These are phyloP conservation scores for Otatea glauca DNA, from an alignment of 176 grass and related monocot genomes.

Conservation along the genomic window DNA sequence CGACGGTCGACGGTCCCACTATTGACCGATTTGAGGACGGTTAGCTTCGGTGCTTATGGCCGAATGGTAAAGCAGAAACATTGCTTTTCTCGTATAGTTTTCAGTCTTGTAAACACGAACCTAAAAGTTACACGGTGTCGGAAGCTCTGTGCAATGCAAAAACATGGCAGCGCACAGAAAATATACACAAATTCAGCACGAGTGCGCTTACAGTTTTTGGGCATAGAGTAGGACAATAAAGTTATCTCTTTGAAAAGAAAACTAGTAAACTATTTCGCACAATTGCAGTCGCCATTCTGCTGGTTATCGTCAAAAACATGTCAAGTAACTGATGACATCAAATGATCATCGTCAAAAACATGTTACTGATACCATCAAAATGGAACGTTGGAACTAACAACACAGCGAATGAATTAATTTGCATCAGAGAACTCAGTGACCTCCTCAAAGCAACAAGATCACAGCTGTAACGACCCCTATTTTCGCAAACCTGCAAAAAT, in stretches of 20 bases:
- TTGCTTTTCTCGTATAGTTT: neutral
- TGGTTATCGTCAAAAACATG: neutral
- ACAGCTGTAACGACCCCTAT: no score
- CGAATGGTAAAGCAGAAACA: neutral
- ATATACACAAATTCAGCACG: no score
- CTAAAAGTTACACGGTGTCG: neutral
- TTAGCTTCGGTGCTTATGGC: neutral
- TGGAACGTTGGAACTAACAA: neutral
- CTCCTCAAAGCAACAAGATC: no score
- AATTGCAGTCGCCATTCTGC: neutral
- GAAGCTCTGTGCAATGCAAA: no score
- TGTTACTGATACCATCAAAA: no score
- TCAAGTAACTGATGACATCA: no score
- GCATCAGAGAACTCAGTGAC: no score
- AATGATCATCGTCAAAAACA: no score
- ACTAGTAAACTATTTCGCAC: neutral
- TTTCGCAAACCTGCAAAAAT: no score
- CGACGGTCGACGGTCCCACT: neutral
- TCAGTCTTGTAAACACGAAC: neutral
- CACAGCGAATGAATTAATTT: no score
- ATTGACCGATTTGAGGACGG: neutral
- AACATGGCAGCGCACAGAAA: no score
- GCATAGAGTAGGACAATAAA: neutral
- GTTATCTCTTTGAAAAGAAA: neutral
- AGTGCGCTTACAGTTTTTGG: no score